Evolutionary conservation across 2,329 filamentous ascomycete genomes (phyloP).

Genomic region (Scytalidium lignicola): DNA sequence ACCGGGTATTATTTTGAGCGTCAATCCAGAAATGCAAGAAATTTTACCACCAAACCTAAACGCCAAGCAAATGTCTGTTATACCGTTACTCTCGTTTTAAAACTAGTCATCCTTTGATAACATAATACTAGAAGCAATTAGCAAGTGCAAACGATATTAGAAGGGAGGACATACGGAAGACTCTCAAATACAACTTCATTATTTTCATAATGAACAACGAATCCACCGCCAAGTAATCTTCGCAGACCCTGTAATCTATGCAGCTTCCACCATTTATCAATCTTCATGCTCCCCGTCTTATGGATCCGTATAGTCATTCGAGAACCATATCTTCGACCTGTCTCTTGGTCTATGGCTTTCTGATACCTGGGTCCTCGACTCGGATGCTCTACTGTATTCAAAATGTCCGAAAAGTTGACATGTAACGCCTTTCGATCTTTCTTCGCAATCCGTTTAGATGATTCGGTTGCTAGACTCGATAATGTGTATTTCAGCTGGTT

Average conservation of each 20-base stretch:
- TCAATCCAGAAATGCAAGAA: neutral
- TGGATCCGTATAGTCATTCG: slow-evolving; percentile 57
- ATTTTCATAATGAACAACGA: slow-evolving; percentile 56
- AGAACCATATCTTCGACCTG: slow-evolving; percentile 54
- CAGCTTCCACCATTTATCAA: slow-evolving; percentile 73
- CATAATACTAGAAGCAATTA: neutral
- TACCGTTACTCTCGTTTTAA: neutral
- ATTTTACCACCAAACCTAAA: neutral
- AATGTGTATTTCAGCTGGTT: slow-evolving; percentile 56
- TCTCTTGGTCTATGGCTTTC: slow-evolving; percentile 57
- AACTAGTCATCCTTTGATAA: neutral
- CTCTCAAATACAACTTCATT: slow-evolving; percentile 57
- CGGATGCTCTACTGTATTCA: slow-evolving; percentile 62
- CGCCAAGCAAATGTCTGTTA: neutral
- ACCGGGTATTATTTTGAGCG: neutral
- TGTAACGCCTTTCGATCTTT: slow-evolving; percentile 64
- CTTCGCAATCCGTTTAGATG: slow-evolving; percentile 58
- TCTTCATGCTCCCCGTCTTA: slow-evolving; percentile 52
- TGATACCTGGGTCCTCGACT: slow-evolving; percentile 61
- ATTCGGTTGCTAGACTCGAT: slow-evolving; percentile 52
- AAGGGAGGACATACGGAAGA: slow-evolving; percentile 36
- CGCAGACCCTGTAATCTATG: slow-evolving; percentile 56
- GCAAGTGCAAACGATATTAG: neutral
- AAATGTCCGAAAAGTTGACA: slow-evolving; percentile 59
- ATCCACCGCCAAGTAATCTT: slow-evolving; percentile 55